phyloP scores from a whole-genome alignment of 78 protist genomes.

The Abeoforma whisleri region DNA sequence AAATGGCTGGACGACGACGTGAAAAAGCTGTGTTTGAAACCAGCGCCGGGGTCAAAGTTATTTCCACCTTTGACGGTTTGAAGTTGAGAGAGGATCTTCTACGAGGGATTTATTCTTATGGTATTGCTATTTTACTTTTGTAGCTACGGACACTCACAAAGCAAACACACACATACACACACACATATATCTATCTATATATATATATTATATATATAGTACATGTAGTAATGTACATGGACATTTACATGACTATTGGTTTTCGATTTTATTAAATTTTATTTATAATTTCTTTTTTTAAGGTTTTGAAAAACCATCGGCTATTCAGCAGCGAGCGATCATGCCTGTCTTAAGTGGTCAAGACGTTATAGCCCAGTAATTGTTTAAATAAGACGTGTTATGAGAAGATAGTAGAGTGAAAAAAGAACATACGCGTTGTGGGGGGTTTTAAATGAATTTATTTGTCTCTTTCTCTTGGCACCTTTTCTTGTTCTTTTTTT shows the following conservation, averaged over 20 bases:
- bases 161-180: too few species aligned
- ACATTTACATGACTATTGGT: too few species aligned
- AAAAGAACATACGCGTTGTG: too few species aligned
- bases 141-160: not conserved
- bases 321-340: constrained; percentile 96
- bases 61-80: constrained; percentile 79
- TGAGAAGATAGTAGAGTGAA: too few species aligned
- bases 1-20: too few species aligned
- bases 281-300: not conserved
- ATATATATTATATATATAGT: too few species aligned
- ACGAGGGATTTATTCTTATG: constrained; percentile 85
- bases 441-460: too few species aligned
- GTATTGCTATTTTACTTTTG: constrained; percentile 42
- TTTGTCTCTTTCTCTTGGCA: too few species aligned
- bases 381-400: too few species aligned
- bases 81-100: constrained; percentile 73
- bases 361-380: constrained; percentile 93
- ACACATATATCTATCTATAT: too few species aligned
- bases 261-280: not conserved
- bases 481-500: too few species aligned
- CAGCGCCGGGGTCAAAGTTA: constrained; percentile 39
- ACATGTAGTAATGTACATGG: too few species aligned
- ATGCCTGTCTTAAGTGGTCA: constrained; percentile 83
- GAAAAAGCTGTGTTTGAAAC: constrained; percentile 33
- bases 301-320: constrained; percentile 94